Conservation (phyloP, 176 grass and related monocot species). For the Elymus sibiricus region DNA sequence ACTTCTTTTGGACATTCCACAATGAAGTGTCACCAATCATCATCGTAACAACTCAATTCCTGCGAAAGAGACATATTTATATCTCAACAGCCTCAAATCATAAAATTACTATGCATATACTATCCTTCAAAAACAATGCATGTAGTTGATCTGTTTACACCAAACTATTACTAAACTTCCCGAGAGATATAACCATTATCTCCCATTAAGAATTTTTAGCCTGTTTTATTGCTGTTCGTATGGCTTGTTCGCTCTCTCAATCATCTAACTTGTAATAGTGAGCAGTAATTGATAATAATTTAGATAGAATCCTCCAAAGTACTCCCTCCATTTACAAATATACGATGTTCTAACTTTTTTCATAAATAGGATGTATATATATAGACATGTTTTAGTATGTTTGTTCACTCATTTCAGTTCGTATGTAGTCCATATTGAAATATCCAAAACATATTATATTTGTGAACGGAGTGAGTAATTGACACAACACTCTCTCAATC, state of each 20-base stretch:
- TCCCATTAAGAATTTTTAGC: neutral
- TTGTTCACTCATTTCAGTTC: too few species aligned
- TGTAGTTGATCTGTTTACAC: neutral
- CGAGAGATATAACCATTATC: neutral
- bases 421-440: too few species aligned
- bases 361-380: too few species aligned
- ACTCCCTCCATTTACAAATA: too few species aligned
- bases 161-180: neutral
- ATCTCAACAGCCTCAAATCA: slow-evolving; percentile 47
- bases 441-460: too few species aligned
- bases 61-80: slow-evolving; percentile 59
- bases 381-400: too few species aligned
- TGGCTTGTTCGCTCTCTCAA: neutral
- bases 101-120: slow-evolving; percentile 46
- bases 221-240: neutral
- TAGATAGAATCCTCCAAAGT: neutral
- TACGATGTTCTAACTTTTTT: too few species aligned
- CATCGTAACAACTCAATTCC: neutral
- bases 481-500: neutral
- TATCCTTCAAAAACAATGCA: too few species aligned
- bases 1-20: too few species aligned
- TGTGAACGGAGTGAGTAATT: neutral
- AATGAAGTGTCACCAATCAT: too few species aligned
- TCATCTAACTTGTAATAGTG: neutral
- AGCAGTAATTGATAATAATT: neutral